Evolutionary conservation across 75 land plant species (phyloP).

Genomic region (Cupressus sempervirens): DNA sequence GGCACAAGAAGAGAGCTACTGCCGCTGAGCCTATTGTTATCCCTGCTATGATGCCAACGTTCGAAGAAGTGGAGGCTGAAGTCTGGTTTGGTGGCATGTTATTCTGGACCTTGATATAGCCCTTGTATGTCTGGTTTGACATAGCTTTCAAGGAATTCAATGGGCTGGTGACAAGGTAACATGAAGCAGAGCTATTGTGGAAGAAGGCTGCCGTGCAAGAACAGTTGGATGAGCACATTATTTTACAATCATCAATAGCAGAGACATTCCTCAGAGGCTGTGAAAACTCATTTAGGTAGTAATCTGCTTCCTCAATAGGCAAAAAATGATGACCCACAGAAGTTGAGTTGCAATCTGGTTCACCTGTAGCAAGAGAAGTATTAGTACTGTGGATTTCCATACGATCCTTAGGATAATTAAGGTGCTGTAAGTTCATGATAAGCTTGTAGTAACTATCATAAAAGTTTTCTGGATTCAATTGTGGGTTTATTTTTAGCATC

Average conservation of each 20-base stretch:
- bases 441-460: too few relatives aligned
- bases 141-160: neutral
- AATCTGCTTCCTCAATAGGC: slow-evolving; percentile 4
- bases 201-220: slow-evolving; percentile 17
- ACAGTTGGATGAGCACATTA: slow-evolving; percentile 9
- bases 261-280: slow-evolving; percentile 10
- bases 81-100: neutral
- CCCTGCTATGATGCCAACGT: neutral
- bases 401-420: neutral
- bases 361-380: neutral
- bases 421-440: neutral
- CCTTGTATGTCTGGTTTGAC: neutral
- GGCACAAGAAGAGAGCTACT: neutral
- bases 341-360: neutral
- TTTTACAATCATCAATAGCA: neutral
- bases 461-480: too few relatives aligned
- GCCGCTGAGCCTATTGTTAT: neutral
- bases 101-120: slow-evolving; percentile 1
- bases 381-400: neutral
- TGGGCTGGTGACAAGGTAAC: neutral
- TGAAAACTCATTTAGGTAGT: slow-evolving; percentile 6
- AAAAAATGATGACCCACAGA: neutral
- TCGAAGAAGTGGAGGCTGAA: neutral
- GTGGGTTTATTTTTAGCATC: too few relatives aligned
- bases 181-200: neutral